Evolutionary conservation across 2,329 filamentous ascomycete species (phyloP), one percentile per base, ranked within the genome.

Genomic region (Diplodia scrobiculata): DNA sequence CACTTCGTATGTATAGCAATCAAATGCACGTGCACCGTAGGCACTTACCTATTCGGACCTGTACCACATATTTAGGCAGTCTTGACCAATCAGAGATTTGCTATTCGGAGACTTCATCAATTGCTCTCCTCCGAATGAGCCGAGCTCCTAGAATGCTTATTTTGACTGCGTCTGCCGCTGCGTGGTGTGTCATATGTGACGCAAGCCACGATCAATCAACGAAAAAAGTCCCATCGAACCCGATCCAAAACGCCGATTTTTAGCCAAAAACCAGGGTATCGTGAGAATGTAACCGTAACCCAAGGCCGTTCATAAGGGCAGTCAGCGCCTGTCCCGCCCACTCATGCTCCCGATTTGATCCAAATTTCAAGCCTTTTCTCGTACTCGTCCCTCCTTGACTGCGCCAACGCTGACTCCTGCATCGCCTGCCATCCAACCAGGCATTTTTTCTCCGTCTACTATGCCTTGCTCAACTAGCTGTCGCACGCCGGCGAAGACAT

Each of bases 381-480:
- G 68, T 62, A 92, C 87, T 68, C 87, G 82, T 1, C 91, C 91
- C 67, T 86, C 77, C 69, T 83, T 84, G 3, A 96, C 86, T 32
- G 86, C 84, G 0, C 91, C 90, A 45, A 88, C 83, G 63, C 90
- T 95, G 5, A 95, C 87, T 0, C 88, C 90, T 52, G 92, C 90
- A 72, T 96, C 92, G 1, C 92, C 92, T 0, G 91, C 95, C 88
- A 96, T 89, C 91, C 92, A 96, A 0, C 90, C 90, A 0, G 92
- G 92, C 89, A 96, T 93, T 65, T 82, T 85, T 72, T 88, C 84
- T 1, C 91, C 89, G 73, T 96, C 87, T 29, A 96, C 81, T 60
- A 91, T 83, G 0, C 91, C 91, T 17, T 86, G 79, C 75, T 96
- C 91, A 0, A 94, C 89, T 36, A 96, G 82, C 72, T 89, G 87